Evolutionary conservation across 176 grass and related monocot genomes (phyloP), one percentile per base, ranked within the genome.

Genomic region (Dendrocalamus sinicus): DNA sequence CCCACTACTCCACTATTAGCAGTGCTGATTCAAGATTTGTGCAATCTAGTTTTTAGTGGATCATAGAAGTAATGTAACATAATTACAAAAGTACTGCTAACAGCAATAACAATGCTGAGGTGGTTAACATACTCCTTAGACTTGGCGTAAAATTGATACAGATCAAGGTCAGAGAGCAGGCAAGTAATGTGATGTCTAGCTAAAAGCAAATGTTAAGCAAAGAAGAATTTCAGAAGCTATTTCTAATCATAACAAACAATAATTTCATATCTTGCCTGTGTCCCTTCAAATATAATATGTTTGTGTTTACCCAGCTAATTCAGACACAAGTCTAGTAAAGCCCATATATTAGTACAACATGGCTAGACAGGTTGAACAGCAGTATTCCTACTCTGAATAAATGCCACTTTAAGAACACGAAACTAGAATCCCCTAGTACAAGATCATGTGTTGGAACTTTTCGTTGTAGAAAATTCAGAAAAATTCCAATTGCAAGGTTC

Each of bases 191-290:
- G 41, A 62, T 48, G 24, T 73, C 10, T 8, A 83, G 40, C 41
- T 72, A 63, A 50, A 62, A 35, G 70, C 41, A 74, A 48, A 44
- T 13, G 52, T 12, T 66, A 17, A 20, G 5, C 20, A 59, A 72
- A 59, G 37, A 45, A 43, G 55, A 63, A 83, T 79, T 47, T 20
- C 23, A 48, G 11, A 67, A 80, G 26, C 26, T 67, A 80, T 30
- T 80, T 50, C 45, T 63, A 53, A 12, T 68, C 46, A 23, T 51
- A 50, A 67, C 46, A 30, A 30, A 24, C 0, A 3, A 71, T 46
- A 22, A n/a, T 12, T 51, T 73, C 46, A 73, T 6, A 58, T 22
- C 19, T 73, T 4, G 12, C 15, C 5, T 71, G 4, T 71, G 35
- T 71, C 23, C 68, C 40, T 17, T 17, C 67, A 70, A 70, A 71